These are phyloP conservation scores for Aspergillus quadrilineatus DNA, from an alignment of 2,329 filamentous ascomycete genomes.

Conservation along the genomic window DNA sequence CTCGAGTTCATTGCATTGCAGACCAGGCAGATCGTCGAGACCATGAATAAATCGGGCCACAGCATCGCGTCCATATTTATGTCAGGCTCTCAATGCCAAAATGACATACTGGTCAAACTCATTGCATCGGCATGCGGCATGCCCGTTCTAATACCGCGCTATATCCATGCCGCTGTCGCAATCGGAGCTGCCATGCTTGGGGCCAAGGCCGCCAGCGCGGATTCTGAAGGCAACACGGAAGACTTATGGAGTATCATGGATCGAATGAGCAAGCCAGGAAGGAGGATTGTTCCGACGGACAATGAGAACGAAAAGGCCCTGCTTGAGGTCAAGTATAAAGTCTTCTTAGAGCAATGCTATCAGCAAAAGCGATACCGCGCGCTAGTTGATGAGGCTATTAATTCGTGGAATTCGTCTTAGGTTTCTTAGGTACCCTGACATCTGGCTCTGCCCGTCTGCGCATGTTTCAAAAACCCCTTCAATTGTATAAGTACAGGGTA, in stretches of 20 bases:
- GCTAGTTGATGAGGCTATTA: constrained; percentile 66
- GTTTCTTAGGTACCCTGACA: no score
- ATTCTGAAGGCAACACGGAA: constrained; percentile 74
- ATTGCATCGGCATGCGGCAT: constrained; percentile 88
- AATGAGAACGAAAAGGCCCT: constrained; percentile 74
- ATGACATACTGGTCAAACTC: constrained; percentile 84
- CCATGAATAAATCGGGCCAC: constrained; percentile 90
- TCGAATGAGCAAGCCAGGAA: constrained; percentile 91
- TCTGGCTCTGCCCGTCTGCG: no score
- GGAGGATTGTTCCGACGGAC: constrained; percentile 71
- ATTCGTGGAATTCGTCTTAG: constrained; percentile 39
- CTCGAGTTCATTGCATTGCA: constrained; percentile 99
- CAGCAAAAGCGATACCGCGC: constrained; percentile 80
- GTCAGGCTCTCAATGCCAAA: constrained; percentile 97
- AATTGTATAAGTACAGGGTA: no score
- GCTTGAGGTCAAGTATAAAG: constrained; percentile 83
- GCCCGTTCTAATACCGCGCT: constrained; percentile 89
- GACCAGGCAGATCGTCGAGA: constrained; percentile 89
- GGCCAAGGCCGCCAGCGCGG: constrained; percentile 89
- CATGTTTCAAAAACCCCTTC: no score
- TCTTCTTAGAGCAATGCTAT: constrained; percentile 91
- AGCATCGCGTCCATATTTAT: constrained; percentile 93
- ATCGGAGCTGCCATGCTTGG: constrained; percentile 98
- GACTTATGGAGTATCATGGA: constrained; percentile 97
- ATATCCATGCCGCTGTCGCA: constrained; percentile 92